phyloP scores from a whole-genome alignment of 768 basidiomycete species.

The Lyophyllum decastes region DNA sequence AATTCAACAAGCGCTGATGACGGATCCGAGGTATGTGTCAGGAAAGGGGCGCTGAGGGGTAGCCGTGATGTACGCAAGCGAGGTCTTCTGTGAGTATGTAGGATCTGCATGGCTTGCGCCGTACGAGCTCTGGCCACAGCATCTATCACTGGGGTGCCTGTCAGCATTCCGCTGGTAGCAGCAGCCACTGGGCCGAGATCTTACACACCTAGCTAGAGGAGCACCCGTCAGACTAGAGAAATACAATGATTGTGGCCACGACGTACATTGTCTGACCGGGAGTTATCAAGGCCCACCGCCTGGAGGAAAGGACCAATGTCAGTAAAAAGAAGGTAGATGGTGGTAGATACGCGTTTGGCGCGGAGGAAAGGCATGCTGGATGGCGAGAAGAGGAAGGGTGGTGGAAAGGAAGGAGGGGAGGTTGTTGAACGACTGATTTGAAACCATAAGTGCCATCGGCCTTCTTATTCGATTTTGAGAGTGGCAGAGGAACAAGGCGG shows the following conservation, averaged over 20 bases:
- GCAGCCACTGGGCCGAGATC: constrained; percentile 8
- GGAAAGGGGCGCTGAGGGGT: constrained; percentile 72
- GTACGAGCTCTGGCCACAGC: constrained; percentile 77
- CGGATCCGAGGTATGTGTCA: constrained; percentile 58
- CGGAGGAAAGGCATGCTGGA: constrained; percentile 7
- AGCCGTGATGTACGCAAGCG: constrained; percentile 64
- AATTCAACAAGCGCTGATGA: constrained; percentile 62
- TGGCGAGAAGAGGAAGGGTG: neutral
- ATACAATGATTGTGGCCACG: neutral
- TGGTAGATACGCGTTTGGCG: constrained; percentile 1
- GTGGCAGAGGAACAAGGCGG: neutral
- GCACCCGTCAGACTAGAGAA: neutral
- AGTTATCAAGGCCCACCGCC: constrained; percentile 31
- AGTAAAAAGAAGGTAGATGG: neutral
- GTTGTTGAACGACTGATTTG: neutral
- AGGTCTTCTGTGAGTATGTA: constrained; percentile 56
- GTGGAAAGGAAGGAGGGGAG: neutral
- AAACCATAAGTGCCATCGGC: neutral
- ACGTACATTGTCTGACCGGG: constrained; percentile 38
- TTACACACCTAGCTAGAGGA: constrained; percentile 54
- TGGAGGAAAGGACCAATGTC: neutral
- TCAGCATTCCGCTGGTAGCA: neutral
- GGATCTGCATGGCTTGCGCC: constrained; percentile 54
- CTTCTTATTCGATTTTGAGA: constrained; percentile 9
- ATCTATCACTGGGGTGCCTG: constrained; percentile 35